These are phyloP conservation scores for Gnetum montanum DNA, from an alignment of 75 land plant genomes.

Conservation along the genomic window DNA sequence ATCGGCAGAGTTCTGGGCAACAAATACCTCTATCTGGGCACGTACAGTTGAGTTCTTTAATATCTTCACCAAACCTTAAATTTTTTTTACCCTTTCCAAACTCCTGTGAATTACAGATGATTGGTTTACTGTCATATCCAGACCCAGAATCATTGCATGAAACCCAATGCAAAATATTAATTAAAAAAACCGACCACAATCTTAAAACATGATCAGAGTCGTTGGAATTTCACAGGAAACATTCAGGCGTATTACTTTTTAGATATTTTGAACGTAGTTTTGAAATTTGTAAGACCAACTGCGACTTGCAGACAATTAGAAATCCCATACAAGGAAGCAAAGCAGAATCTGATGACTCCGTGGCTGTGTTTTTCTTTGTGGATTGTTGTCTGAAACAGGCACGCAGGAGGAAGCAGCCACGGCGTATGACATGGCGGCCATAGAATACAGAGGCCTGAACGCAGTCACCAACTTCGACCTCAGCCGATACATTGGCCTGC, in stretches of 20 bases:
- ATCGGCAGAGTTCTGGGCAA: constrained; percentile 48
- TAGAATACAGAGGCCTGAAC: constrained; percentile 55
- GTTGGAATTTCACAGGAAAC: too few species aligned
- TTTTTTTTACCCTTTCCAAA: neutral
- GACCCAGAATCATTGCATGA: neutral
- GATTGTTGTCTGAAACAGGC: constrained; percentile 28
- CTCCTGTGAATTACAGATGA: neutral
- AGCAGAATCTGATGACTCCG: too few species aligned
- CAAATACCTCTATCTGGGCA: constrained; percentile 59
- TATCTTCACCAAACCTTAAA: neutral
- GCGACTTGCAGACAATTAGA: too few species aligned
- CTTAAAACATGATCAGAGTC: too few species aligned
- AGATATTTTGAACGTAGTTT: too few species aligned
- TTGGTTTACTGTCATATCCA: neutral
- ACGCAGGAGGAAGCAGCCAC: constrained; percentile 75
- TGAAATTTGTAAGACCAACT: too few species aligned
- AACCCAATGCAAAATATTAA: neutral
- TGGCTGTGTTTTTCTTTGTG: too few species aligned
- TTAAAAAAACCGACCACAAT: too few species aligned
- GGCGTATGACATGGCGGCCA: constrained; percentile 71
- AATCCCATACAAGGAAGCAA: too few species aligned
- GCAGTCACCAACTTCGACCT: constrained; percentile 72
- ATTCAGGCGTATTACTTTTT: too few species aligned
- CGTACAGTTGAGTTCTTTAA: constrained; percentile 20
- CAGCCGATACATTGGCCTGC: constrained; percentile 54